phyloP scores from a whole-genome alignment of 2,329 filamentous ascomycete species.

The Thermoascus crustaceus region DNA sequence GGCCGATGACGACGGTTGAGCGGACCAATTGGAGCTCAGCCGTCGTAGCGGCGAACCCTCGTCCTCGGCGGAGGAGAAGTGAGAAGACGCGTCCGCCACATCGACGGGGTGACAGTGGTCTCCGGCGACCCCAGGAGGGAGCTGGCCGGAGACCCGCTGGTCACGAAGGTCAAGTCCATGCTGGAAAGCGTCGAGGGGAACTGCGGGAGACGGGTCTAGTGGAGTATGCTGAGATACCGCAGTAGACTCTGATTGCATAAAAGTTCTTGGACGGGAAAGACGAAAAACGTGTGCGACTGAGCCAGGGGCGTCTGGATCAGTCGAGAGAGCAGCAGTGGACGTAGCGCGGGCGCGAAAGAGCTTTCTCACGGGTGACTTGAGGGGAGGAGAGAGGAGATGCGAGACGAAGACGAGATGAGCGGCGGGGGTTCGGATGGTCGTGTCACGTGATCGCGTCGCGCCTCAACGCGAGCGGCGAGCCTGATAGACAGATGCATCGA shows the following conservation, averaged over 20 bases:
- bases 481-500: not conserved
- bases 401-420: slow-evolving; percentile 2
- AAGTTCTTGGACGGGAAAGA: slow-evolving; percentile 38
- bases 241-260: slow-evolving; percentile 57
- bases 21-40: slow-evolving; percentile 17
- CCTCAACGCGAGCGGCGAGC: not conserved
- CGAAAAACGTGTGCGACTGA: slow-evolving; percentile 43
- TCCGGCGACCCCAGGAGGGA: slow-evolving; percentile 33
- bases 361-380: too few species aligned
- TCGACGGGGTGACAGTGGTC: slow-evolving; percentile 19
- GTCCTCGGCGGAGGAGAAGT: slow-evolving; percentile 15
- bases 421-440: slow-evolving; percentile 8
- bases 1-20: slow-evolving; percentile 35
- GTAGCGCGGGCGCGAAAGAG: slow-evolving; percentile 2
- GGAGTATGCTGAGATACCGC: slow-evolving; percentile 41
- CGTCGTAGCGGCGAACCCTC: slow-evolving; percentile 19
- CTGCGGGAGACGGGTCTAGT: slow-evolving; percentile 30
- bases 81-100: slow-evolving; percentile 16
- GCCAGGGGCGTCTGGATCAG: slow-evolving; percentile 46
- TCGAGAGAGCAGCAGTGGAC: slow-evolving; percentile 23
- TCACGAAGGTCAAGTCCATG: slow-evolving; percentile 50
- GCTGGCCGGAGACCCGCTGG: slow-evolving; percentile 35
- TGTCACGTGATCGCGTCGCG: slow-evolving; percentile 5
- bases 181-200: slow-evolving; percentile 39
- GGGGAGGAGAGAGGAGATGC: slow-evolving; percentile 4